Percentiles rank a stretch among this genome's conserved stretches.
These are phyloP conservation scores for Oryza rufipogon DNA, from an alignment of 176 grass and related monocot species.

Conservation along the genomic window DNA sequence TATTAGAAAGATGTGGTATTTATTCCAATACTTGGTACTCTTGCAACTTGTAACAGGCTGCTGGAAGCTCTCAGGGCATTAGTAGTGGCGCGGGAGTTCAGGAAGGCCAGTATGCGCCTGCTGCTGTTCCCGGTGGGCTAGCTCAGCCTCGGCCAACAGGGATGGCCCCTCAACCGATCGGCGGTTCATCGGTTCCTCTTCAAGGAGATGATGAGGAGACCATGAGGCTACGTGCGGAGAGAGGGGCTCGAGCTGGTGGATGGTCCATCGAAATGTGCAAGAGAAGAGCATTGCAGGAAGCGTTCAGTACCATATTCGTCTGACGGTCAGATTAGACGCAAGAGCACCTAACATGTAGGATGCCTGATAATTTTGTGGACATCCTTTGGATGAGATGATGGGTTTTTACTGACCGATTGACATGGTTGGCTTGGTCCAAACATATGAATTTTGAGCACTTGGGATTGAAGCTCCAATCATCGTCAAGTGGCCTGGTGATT, in stretches of 20 bases:
- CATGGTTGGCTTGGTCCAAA: neutral
- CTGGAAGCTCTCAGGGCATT: constrained; percentile 74
- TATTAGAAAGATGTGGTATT: constrained; percentile 23
- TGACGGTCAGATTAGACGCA: constrained; percentile 36
- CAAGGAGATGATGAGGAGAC: constrained; percentile 77
- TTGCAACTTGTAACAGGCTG: constrained; percentile 58
- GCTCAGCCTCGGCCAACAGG: constrained; percentile 83
- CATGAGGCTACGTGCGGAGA: constrained; percentile 57
- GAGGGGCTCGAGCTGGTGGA: constrained; percentile 75
- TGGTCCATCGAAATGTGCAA: constrained; percentile 80
- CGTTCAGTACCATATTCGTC: constrained; percentile 75
- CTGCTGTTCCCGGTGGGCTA: constrained; percentile 53
- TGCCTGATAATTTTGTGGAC: neutral
- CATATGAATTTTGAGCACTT: neutral
- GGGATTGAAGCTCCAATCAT: neutral
- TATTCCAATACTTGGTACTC: constrained; percentile 33
- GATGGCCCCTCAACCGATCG: constrained; percentile 57
- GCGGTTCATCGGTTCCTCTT: constrained; percentile 47
- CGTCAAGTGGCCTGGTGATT: neutral
- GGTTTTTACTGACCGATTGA: constrained; percentile 1
- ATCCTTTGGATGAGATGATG: neutral
- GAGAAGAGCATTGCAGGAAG: constrained; percentile 85
- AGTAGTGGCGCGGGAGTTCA: constrained; percentile 42
- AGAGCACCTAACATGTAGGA: neutral
- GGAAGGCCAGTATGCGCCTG: constrained; percentile 88